Conservation (phyloP, 305 asterid genomes). For the Withania somnifera region DNA sequence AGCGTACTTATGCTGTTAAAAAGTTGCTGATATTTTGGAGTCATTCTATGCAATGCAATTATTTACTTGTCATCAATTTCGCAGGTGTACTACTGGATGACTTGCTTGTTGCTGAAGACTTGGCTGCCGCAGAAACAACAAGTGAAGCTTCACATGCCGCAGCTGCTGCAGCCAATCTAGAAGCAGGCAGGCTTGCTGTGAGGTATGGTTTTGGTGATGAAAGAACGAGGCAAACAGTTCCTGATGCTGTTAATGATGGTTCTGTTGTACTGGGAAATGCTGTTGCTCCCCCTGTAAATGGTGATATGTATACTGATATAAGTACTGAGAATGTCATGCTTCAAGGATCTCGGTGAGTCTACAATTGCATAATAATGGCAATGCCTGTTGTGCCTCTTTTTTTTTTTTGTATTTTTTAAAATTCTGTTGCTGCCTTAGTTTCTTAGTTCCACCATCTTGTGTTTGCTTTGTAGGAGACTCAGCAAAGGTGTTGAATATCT, state of each 20-base stretch:
- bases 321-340: slow-evolving; percentile 86
- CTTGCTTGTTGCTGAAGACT: slow-evolving; percentile 91
- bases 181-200: slow-evolving; percentile 55
- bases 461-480: slow-evolving; percentile 42
- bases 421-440: not conserved
- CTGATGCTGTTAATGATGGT: slow-evolving; percentile 61
- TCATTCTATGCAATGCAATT: not conserved
- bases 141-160: slow-evolving; percentile 93
- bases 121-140: slow-evolving; percentile 89
- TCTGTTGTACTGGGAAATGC: slow-evolving; percentile 88
- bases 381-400: not conserved
- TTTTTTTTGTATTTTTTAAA: not conserved
- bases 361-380: not conserved
- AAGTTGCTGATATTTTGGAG: not conserved
- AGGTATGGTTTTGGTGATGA: slow-evolving; percentile 71
- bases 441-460: not conserved
- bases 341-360: slow-evolving; percentile 70
- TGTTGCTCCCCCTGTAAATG: slow-evolving; percentile 92
- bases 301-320: slow-evolving; percentile 84
- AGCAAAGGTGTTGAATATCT: slow-evolving; percentile 95
- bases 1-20: not conserved
- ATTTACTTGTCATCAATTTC: not conserved
- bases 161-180: slow-evolving; percentile 61
- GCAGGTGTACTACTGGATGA: slow-evolving; percentile 87
- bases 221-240: slow-evolving; percentile 39